Base-by-base conservation (phyloP, 306 rosid genomes). In the Mimosa pudica region DNA sequence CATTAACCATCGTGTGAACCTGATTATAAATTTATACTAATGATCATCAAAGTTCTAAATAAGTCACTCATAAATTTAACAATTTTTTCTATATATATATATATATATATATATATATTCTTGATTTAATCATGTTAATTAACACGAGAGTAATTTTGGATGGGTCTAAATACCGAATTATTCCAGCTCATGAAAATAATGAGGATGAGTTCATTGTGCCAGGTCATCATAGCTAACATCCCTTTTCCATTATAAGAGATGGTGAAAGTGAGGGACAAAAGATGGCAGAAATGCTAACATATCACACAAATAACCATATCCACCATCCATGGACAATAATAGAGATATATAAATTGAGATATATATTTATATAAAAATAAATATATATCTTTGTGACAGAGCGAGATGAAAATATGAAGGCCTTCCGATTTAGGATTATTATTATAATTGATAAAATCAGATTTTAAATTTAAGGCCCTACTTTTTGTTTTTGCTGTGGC, bases 191-290 rank as follows among this genome's bases (percentile, higher is more conserved):
- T 55, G 32, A n/a, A 55, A 57, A 58, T 13, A 58, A 30, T 3
- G 65, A 58, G 12, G 10, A 12, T 6, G 63, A 8, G 24, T 20
- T 8, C 36, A 61, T 7, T 10, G 66, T 10, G 7, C 38, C 17
- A 61, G 66, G 44, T 18, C 3, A 18, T 18, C 3, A 18, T 32
- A 32, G 36, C 64, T 24, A 32, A 70, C 68, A 30, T 11, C 11
- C 74, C 45, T 66, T 73, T 77, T 77, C 62, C 82, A 44, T 58
- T 47, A 46, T n/a, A 71, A 62, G 44, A 71, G 38, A 62, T 48
- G 0, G 71, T 55, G 65, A 60, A 48, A 17, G 62, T 42, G 7
- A 72, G 74, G 38, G 71, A 58, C 71, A 46, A 71, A 18, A 61
- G 24, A 24, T 63, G 82, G 79, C 41, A 44, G 73, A 70, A 48